These are phyloP conservation scores for Collybiopsis confluens DNA, from an alignment of 768 basidiomycete genomes.

Conservation along the genomic window DNA sequence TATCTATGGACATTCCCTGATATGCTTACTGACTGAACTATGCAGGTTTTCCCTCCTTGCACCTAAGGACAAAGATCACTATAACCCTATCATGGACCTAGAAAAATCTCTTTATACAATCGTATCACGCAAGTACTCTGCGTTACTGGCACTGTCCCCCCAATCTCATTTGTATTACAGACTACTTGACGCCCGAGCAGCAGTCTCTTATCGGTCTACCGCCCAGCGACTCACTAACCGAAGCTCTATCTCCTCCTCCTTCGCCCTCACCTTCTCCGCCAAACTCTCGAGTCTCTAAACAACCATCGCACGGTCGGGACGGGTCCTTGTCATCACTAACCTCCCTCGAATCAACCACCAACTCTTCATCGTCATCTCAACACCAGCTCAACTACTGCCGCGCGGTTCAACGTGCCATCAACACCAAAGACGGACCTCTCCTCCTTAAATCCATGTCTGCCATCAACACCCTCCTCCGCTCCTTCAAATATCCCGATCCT, in stretches of 20 bases:
- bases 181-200: slow-evolving; percentile 64
- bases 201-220: slow-evolving; percentile 64
- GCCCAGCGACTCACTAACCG: slow-evolving; percentile 44
- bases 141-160: neutral
- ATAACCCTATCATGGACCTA: slow-evolving; percentile 79
- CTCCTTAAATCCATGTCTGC: slow-evolving; percentile 59
- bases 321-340: slow-evolving; percentile 1
- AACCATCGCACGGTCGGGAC: slow-evolving; percentile 9
- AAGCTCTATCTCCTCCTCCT: slow-evolving; percentile 31
- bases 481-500: slow-evolving; percentile 57
- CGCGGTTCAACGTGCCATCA: slow-evolving; percentile 64
- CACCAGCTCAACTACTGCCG: slow-evolving; percentile 43
- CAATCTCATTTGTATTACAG: slow-evolving; percentile 31
- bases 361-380: slow-evolving; percentile 9
- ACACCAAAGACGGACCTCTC: slow-evolving; percentile 64
- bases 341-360: slow-evolving; percentile 11
- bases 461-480: slow-evolving; percentile 59
- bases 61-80: slow-evolving; percentile 83
- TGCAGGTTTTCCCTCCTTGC: slow-evolving; percentile 70
- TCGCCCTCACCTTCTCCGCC: slow-evolving; percentile 36
- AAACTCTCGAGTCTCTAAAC: slow-evolving; percentile 24
- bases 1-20: slow-evolving; percentile 13
- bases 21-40: slow-evolving; percentile 8
- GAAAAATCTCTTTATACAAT: slow-evolving; percentile 70
- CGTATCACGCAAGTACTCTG: slow-evolving; percentile 51